A percentile compares a stretch with the other conserved stretches of the same genome.
These are phyloP conservation scores for Erythrophleum fordii DNA, from an alignment of 306 rosid genomes.

Conservation along the genomic window DNA sequence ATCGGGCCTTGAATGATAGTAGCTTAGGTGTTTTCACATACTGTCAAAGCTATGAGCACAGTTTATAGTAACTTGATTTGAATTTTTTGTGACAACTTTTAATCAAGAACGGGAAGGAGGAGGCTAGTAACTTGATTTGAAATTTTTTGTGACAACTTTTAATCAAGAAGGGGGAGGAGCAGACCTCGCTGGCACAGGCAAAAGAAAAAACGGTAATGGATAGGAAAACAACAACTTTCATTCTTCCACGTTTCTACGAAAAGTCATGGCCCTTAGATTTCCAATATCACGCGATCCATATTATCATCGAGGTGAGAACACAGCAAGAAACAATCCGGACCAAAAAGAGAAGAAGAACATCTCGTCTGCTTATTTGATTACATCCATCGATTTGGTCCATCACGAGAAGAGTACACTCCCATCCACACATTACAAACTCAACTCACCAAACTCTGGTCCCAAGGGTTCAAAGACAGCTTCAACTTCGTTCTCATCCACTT, in stretches of 20 bases:
- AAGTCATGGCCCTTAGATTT: constrained; percentile 26
- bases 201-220: neutral
- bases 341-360: neutral
- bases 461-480: constrained; percentile 70
- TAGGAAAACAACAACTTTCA: constrained; percentile 7
- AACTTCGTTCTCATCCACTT: constrained; percentile 64
- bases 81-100: neutral
- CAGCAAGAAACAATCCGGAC: constrained; percentile 15
- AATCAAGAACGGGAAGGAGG: neutral
- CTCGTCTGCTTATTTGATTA: constrained; percentile 44
- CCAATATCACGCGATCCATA: constrained; percentile 27
- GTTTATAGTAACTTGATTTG: neutral
- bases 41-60: neutral
- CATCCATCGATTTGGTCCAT: constrained; percentile 27
- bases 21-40: too few species aligned
- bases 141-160: neutral
- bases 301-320: constrained; percentile 24
- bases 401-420: constrained; percentile 11
- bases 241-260: constrained; percentile 17
- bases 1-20: neutral
- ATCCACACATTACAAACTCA: constrained; percentile 45
- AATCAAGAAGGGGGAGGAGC: neutral
- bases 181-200: neutral
- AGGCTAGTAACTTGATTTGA: neutral
- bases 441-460: constrained; percentile 56